Evolutionary conservation across 768 basidiomycete genomes (phyloP).

Genomic region (Termitomyces sp.): DNA sequence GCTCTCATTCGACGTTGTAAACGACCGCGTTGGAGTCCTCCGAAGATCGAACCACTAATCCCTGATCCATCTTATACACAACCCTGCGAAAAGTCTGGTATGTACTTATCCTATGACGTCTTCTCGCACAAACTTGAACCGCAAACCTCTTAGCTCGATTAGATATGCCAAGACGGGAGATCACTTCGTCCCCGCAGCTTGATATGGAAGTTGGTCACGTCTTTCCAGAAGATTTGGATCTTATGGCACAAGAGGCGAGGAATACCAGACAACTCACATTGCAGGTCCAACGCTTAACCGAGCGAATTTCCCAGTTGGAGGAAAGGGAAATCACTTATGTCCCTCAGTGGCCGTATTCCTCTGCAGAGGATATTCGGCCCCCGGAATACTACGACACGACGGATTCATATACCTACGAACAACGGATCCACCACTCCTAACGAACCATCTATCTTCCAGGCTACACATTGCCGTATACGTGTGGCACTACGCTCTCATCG

Average conservation of each 20-base stretch:
- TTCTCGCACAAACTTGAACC: not conserved
- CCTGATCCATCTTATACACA: constrained; percentile 1
- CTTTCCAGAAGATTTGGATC: not conserved
- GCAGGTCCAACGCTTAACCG: constrained; percentile 5
- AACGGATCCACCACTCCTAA: not conserved
- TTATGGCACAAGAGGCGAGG: not conserved
- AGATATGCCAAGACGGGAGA: not conserved
- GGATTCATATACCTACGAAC: constrained; percentile 6
- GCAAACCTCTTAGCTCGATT: not conserved
- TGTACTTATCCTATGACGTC: not conserved
- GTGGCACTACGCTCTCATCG: not conserved
- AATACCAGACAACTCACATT: not conserved
- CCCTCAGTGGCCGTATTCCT: not conserved
- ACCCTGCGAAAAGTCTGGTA: constrained; percentile 7
- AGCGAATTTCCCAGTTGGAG: constrained; percentile 8
- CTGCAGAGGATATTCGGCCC: not conserved
- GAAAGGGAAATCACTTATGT: not conserved
- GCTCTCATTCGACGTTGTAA: too few species aligned
- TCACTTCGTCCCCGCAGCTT: not conserved
- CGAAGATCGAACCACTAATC: not conserved
- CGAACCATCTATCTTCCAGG: not conserved
- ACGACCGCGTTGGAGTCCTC: too few species aligned
- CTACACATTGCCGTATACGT: not conserved
- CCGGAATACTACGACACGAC: constrained; percentile 1
- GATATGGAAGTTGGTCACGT: not conserved